A percentile compares a stretch with the other conserved stretches of the same genome.
phyloP scores from a whole-genome alignment of 176 grass and related monocot species.

The Musa acuminata region DNA sequence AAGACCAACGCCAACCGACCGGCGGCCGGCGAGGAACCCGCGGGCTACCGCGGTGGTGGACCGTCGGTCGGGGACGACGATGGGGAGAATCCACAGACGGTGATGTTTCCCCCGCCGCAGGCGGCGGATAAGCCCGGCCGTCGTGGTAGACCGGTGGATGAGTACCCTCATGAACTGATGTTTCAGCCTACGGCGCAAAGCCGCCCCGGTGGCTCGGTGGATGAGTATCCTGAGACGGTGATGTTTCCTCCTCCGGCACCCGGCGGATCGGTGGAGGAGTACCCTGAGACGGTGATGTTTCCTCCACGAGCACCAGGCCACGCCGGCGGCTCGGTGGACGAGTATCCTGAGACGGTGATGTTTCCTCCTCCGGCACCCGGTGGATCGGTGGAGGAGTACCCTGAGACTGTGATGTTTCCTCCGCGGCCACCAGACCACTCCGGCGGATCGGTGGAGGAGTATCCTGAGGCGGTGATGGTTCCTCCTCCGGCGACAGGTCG shows the following conservation, averaged over 20 bases:
- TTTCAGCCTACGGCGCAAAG: too few relatives aligned
- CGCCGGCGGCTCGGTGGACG: background rate
- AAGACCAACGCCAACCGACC: background rate
- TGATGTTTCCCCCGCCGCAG: background rate
- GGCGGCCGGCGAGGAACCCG: background rate
- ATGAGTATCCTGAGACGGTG: background rate
- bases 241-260: background rate
- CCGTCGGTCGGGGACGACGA: background rate
- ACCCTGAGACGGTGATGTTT: constrained; percentile 10
- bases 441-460: background rate
- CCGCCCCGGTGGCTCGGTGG: too few relatives aligned
- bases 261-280: background rate
- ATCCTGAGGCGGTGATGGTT: background rate
- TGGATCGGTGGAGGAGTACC: background rate
- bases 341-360: constrained; percentile 3
- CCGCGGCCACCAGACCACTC: background rate
- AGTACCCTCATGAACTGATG: too few relatives aligned
- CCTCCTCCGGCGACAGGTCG: background rate
- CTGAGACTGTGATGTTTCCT: background rate
- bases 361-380: background rate
- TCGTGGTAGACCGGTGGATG: too few relatives aligned
- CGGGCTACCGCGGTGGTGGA: background rate
- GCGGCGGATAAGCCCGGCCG: background rate
- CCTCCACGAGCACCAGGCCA: background rate
- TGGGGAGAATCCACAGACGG: background rate